phyloP scores from a whole-genome alignment of 139 green algal genomes.

The Chlorella sp. region DNA sequence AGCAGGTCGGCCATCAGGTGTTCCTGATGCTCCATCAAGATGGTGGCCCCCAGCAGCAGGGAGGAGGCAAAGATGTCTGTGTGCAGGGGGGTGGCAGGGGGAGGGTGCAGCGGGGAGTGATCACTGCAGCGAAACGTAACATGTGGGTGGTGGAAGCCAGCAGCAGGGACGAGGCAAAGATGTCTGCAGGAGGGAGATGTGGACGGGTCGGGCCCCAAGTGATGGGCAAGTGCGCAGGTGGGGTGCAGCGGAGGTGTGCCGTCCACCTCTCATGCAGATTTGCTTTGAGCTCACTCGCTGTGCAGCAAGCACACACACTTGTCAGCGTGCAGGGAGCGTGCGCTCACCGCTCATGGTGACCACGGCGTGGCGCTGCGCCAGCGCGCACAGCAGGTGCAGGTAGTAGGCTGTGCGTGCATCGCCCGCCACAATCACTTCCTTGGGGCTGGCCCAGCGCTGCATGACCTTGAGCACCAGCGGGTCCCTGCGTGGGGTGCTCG shows the following conservation, averaged over 20 bases:
- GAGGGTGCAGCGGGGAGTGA: too few species aligned
- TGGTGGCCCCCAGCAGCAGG: conserved; percentile 1
- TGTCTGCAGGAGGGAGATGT: background rate
- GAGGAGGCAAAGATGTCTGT: conserved; percentile 12
- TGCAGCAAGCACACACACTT: too few species aligned
- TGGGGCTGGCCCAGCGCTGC: background rate
- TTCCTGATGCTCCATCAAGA: background rate
- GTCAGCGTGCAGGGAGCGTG: too few species aligned
- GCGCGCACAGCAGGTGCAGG: conserved; percentile 10
- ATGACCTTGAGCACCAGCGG: background rate
- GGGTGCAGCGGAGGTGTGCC: too few species aligned
- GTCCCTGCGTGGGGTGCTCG: background rate
- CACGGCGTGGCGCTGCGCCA: background rate
- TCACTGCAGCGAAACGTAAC: too few species aligned
- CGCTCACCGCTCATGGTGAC: background rate
- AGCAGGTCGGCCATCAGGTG: background rate
- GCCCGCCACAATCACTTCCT: background rate
- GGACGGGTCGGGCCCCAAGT: too few species aligned
- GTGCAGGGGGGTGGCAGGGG: background rate
- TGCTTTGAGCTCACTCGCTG: too few species aligned
- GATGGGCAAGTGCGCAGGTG: too few species aligned
- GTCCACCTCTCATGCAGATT: too few species aligned
- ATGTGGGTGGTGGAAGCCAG: background rate
- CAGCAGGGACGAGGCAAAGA: conserved; percentile 7
- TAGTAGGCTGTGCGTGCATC: conserved; percentile 2